phyloP scores from a whole-genome alignment of 2,329 filamentous ascomycete species.

The Chaetomium strumarium region DNA sequence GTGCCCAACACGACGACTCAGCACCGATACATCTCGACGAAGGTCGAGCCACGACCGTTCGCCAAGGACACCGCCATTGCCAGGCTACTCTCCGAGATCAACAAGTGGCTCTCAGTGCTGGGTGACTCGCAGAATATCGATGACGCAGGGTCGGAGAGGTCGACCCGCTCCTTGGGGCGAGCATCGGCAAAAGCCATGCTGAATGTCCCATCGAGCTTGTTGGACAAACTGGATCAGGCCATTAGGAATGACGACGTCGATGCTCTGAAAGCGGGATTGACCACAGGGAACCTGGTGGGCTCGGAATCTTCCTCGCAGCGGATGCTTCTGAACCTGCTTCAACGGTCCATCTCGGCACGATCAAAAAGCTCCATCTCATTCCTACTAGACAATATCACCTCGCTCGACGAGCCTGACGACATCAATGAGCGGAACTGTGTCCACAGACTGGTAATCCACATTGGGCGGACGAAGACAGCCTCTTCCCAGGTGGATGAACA shows the following conservation, averaged over 20 bases:
- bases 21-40: slow-evolving; percentile 79
- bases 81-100: slow-evolving; percentile 58
- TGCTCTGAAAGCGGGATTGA: slow-evolving; percentile 50
- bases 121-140: slow-evolving; percentile 71
- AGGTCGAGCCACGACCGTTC: slow-evolving; percentile 84
- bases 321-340: slow-evolving; percentile 72
- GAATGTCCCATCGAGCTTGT: slow-evolving; percentile 59
- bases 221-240: slow-evolving; percentile 67
- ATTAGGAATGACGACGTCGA: slow-evolving; percentile 62
- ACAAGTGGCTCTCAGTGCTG: slow-evolving; percentile 83
- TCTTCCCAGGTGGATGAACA: slow-evolving; percentile 42
- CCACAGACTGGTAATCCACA: slow-evolving; percentile 86
- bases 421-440: slow-evolving; percentile 93
- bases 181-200: slow-evolving; percentile 70
- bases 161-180: slow-evolving; percentile 68
- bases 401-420: slow-evolving; percentile 79
- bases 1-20: slow-evolving; percentile 70
- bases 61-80: slow-evolving; percentile 60
- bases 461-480: slow-evolving; percentile 65
- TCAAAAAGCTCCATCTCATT: slow-evolving; percentile 64
- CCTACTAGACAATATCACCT: slow-evolving; percentile 62
- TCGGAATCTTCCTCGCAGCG: slow-evolving; percentile 53
- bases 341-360: slow-evolving; percentile 67
- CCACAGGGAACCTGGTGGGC: slow-evolving; percentile 49
- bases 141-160: slow-evolving; percentile 68